These are phyloP conservation scores for Obelidium mucronatum DNA, from an alignment of 192 early-diverging fungal genomes.

Conservation along the genomic window DNA sequence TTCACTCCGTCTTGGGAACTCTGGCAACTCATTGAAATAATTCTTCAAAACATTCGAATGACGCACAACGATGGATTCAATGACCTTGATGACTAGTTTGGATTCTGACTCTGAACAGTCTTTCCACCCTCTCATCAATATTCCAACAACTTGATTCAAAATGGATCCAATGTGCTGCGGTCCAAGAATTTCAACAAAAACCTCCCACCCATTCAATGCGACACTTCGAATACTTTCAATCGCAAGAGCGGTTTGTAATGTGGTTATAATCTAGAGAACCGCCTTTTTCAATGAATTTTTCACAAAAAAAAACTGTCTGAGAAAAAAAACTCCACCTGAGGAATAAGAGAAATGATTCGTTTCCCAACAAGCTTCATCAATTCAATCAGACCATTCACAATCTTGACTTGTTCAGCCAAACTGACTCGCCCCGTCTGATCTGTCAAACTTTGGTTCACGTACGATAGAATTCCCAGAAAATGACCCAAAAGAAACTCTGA, in stretches of 20 bases:
- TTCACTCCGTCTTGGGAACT: slow-evolving; percentile 33
- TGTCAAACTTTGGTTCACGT: slow-evolving; percentile 42
- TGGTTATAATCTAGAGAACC: slow-evolving; percentile 51
- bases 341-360: slow-evolving; percentile 31
- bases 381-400: slow-evolving; percentile 37
- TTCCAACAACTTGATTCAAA: slow-evolving; percentile 41
- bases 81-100: slow-evolving; percentile 34
- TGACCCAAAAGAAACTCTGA: slow-evolving; percentile 43
- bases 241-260: slow-evolving; percentile 51
- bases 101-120: slow-evolving; percentile 32
- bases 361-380: slow-evolving; percentile 47
- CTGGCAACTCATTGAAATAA: slow-evolving; percentile 33
- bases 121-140: slow-evolving; percentile 29
- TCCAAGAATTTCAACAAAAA: slow-evolving; percentile 41
- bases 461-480: slow-evolving; percentile 45
- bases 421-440: slow-evolving; percentile 9
- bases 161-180: slow-evolving; percentile 33
- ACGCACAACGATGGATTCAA: slow-evolving; percentile 42
- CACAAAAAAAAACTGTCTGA: not conserved
- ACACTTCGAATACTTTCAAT: slow-evolving; percentile 23
- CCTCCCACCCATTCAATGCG: slow-evolving; percentile 46
- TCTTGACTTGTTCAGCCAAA: slow-evolving; percentile 30
- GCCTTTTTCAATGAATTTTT: slow-evolving; percentile 1
- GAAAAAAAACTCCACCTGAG: slow-evolving; percentile 43
- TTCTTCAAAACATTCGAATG: slow-evolving; percentile 9